phyloP scores from a whole-genome alignment of 371 early-diverging fungal species.

The Syncephalastrum monosporum region DNA sequence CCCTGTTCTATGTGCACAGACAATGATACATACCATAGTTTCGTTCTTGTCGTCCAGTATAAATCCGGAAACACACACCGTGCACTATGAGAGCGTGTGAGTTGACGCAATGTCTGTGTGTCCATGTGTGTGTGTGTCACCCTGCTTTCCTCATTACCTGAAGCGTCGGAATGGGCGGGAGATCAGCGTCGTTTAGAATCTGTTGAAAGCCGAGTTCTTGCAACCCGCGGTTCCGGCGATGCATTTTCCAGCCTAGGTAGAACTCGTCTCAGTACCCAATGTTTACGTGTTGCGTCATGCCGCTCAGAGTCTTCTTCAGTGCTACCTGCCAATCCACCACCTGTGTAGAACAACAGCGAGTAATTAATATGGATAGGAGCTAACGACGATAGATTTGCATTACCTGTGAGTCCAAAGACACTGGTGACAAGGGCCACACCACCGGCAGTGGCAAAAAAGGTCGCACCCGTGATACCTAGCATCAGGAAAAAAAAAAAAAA shows the following conservation, averaged over 20 bases:
- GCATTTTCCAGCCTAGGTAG: constrained; percentile 50
- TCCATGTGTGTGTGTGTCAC: constrained; percentile 2
- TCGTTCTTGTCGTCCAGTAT: constrained; percentile 45
- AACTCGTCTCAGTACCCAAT: not conserved
- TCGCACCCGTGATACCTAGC: constrained; percentile 54
- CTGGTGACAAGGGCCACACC: constrained; percentile 64
- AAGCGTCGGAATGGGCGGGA: constrained; percentile 61
- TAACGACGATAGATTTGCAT: not conserved
- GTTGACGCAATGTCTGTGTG: no score
- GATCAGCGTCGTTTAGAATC: constrained; percentile 48
- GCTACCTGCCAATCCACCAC: constrained; percentile 62
- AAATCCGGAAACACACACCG: constrained; percentile 66
- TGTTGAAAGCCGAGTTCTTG: constrained; percentile 61
- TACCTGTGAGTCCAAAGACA: constrained; percentile 61
- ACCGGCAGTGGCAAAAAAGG: constrained; percentile 61
- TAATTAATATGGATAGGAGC: not conserved
- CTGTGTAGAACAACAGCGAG: constrained; percentile 14
- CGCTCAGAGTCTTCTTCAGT: not conserved
- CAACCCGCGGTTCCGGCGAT: constrained; percentile 47
- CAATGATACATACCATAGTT: constrained; percentile 23
- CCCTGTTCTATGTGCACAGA: not conserved
- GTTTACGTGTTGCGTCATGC: no score
- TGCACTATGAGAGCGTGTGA: constrained; percentile 32
- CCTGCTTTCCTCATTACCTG: constrained; percentile 29
- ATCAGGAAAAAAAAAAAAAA: not conserved